Conservation (phyloP, 1,284 basidiomycete species). For the Malassezia japonica region DNA sequence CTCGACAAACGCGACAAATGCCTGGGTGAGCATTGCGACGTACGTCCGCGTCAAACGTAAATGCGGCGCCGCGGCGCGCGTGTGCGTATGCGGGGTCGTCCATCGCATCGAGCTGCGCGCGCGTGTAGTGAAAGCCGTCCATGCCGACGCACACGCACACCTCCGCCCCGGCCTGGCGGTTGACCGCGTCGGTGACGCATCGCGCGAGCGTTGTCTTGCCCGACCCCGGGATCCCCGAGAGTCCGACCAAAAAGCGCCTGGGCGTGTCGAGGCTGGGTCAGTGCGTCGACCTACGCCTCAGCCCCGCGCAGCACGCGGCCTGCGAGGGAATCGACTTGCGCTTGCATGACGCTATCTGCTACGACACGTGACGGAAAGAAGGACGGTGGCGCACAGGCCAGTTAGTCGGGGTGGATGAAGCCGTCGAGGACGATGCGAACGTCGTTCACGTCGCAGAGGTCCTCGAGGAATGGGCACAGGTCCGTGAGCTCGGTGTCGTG, state of each 20-base stretch:
- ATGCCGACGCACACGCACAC: constrained; percentile 58
- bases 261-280: background rate
- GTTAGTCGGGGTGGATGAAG: constrained; percentile 7
- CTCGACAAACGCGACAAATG: constrained; percentile 32
- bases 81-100: constrained; percentile 52
- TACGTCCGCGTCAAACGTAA: constrained; percentile 38
- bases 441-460: constrained; percentile 74
- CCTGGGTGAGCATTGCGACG: constrained; percentile 2
- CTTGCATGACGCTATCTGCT: background rate
- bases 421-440: constrained; percentile 79
- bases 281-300: background rate
- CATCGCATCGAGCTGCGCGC: constrained; percentile 57
- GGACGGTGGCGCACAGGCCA: constrained; percentile 11
- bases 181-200: constrained; percentile 48
- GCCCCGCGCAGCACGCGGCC: background rate
- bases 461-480: constrained; percentile 81
- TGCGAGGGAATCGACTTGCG: background rate
- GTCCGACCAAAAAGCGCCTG: constrained; percentile 58
- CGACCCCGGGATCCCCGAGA: constrained; percentile 69
- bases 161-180: background rate
- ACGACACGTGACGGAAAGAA: constrained; percentile 8
- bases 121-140: constrained; percentile 69
- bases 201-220: constrained; percentile 68
- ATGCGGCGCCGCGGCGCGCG: constrained; percentile 40
- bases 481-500: constrained; percentile 87